Conservation (phyloP, 129 eudicot genomes). For the Flaveria robusta region DNA sequence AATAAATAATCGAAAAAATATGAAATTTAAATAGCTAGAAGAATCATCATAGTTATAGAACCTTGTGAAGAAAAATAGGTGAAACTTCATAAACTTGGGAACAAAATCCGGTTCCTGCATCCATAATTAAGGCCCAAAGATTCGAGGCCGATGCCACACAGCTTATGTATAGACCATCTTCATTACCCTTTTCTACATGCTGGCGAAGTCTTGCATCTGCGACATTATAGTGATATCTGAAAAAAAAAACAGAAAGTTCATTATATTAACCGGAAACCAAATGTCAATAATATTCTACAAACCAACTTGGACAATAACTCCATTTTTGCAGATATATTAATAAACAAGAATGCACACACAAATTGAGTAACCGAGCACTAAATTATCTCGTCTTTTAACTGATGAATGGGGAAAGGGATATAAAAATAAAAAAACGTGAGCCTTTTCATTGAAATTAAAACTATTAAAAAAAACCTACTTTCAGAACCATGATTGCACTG, state of each 20-base stretch:
- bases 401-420: not conserved
- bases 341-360: not conserved
- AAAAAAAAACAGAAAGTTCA: not conserved
- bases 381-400: not conserved
- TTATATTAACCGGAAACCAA: not conserved
- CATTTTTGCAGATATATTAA: not conserved
- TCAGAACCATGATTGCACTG: not conserved
- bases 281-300: not conserved
- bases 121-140: slow-evolving; percentile 98
- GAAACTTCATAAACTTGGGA: slow-evolving; percentile 90
- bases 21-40: not conserved
- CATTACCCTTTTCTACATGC: slow-evolving; percentile 90
- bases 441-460: not conserved
- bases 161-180: slow-evolving; percentile 84
- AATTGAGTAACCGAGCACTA: not conserved
- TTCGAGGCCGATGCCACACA: slow-evolving; percentile 91
- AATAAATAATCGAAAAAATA: not conserved
- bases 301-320: not conserved
- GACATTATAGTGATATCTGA: slow-evolving; percentile 93
- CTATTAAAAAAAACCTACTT: not conserved
- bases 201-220: slow-evolving; percentile 84
- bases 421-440: not conserved
- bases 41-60: slow-evolving; percentile 23
- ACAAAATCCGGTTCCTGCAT: slow-evolving; percentile 87
- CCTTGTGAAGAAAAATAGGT: slow-evolving; percentile 85